Evolutionary conservation across 192 early-diverging fungal species (phyloP), one percentile per base, ranked within the genome.

Genomic region (Gaertneriomyces semiglobifer): DNA sequence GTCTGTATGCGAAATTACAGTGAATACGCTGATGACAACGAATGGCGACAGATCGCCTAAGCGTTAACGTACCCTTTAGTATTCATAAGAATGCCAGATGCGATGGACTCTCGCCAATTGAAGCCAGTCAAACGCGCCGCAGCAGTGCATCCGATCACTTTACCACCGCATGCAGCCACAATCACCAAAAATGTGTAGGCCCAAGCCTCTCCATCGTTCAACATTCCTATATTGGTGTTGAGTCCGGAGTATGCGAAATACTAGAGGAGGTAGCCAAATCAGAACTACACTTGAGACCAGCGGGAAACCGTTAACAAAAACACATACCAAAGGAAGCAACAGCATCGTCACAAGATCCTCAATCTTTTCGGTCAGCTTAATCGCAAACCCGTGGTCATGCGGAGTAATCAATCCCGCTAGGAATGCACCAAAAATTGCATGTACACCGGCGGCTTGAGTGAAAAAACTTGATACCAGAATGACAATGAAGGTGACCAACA

Each of bases 371-470:
- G 90, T 92, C 11, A 98, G 82, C 40, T 85, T 84, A 55, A 93
- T 79, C 3, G 94, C 87, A 67, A 98, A 90, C 11, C 92, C 90
- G 62, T 84, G 81, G 47, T 93, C 89, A 71, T 94, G 92, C 5
- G 95, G 95, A 19, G 89, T 80, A 44, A 94, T 90, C 38, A 94
- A 80, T 12, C 95, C 94, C 7, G 86, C 81, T 6, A 98, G 51
- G 66, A 96, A 96, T 4, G 85, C 91, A 39, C 95, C 95, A 87
- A 98, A 98, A 68, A 98, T 94, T 19, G 89, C 78, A 74, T 98
- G 92, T 43, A 98, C 85, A 41, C 95, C 95, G 68, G 91, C 90
- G 51, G 87, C 81, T 55, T 92, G 83, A 0, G 93, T 94, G 51
- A 96, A 85, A 74, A 86, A 93, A 7, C 89, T 86, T 44, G 88